phyloP scores from a whole-genome alignment of 176 grass and related monocot species.

The Puccinellia tenuiflora region DNA sequence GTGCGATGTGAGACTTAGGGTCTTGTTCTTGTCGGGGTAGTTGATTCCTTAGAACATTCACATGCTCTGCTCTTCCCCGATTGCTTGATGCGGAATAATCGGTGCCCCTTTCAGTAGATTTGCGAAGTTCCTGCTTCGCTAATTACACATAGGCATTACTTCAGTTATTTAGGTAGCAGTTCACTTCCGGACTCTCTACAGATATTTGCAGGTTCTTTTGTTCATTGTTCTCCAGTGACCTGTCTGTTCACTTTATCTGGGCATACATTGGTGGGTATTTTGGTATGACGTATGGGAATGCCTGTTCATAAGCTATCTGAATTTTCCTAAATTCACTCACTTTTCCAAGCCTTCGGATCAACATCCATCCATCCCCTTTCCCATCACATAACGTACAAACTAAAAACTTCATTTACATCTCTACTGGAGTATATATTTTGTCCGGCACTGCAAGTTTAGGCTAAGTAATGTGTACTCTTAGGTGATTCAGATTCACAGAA shows the following conservation, averaged over 20 bases:
- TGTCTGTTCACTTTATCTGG: background rate
- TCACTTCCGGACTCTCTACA: background rate
- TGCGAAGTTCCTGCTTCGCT: background rate
- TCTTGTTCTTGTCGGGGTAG: constrained; percentile 11
- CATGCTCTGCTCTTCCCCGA: background rate
- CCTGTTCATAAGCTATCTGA: background rate
- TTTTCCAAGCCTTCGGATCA: background rate
- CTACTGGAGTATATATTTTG: background rate
- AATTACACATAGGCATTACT: background rate
- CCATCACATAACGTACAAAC: background rate
- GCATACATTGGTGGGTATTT: background rate
- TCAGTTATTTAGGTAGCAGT: background rate
- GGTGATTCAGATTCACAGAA: background rate
- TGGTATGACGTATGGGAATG: background rate
- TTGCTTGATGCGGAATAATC: background rate
- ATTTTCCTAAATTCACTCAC: background rate
- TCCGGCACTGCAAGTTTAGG: background rate
- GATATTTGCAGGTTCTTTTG: background rate
- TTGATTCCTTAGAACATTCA: background rate
- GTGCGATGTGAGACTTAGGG: background rate
- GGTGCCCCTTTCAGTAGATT: background rate
- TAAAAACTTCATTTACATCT: background rate
- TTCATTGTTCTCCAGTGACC: background rate
- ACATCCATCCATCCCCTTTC: background rate
- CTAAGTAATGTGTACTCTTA: background rate